Percentiles rank a stretch among this genome's conserved stretches.
Conservation (phyloP, 2,329 filamentous ascomycete species). For the Penicillium rolfsii region DNA sequence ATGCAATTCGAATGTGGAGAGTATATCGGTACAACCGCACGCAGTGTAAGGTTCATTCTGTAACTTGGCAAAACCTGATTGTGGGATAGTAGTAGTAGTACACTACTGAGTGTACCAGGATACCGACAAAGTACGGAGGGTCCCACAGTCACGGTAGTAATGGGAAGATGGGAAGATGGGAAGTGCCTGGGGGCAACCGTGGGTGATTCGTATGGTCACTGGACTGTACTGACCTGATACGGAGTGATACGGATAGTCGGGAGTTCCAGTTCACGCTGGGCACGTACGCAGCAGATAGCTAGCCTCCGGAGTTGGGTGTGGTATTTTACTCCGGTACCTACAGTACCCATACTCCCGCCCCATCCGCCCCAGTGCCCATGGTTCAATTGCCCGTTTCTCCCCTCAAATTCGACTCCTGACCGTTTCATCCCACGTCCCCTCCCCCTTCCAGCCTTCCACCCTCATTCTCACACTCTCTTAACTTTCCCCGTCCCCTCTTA, state of each 20-base stretch:
- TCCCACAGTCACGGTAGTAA: not conserved
- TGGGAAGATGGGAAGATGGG: not conserved
- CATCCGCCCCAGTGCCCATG: not conserved
- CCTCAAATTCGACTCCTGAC: conserved; percentile 1
- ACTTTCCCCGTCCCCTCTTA: not conserved
- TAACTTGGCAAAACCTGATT: not conserved
- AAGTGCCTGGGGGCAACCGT: conserved; percentile 1
- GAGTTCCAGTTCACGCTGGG: not conserved
- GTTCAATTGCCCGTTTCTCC: not conserved
- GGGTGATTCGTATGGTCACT: not conserved
- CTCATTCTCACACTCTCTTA: conserved; percentile 9
- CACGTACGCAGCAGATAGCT: not conserved
- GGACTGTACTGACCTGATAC: not conserved
- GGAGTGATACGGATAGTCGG: not conserved
- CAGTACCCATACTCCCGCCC: not conserved
- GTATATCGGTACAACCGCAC: not conserved
- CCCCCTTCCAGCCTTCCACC: conserved; percentile 1
- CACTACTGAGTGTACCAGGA: too few relatives aligned
- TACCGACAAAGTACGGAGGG: not conserved
- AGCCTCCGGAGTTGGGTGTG: not conserved
- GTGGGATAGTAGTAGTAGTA: too few relatives aligned
- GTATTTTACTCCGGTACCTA: not conserved
- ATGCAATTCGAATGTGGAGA: not conserved
- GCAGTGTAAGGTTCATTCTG: not conserved
- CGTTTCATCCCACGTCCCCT: conserved; percentile 2